These are phyloP conservation scores for Lactarius sp. DNA, from an alignment of 768 basidiomycete species.

Conservation along the genomic window DNA sequence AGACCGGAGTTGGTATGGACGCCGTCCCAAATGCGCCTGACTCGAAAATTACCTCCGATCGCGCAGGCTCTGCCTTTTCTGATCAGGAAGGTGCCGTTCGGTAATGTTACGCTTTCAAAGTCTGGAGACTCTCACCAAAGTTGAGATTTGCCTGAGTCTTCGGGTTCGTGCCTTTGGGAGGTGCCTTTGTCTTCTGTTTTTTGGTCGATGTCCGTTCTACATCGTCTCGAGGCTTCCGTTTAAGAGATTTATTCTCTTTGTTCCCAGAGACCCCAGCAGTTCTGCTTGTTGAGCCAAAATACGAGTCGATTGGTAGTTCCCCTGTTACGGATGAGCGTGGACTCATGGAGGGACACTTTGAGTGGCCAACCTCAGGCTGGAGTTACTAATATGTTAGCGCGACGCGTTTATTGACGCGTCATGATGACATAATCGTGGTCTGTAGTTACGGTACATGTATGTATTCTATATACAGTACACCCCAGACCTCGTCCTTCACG, in stretches of 20 bases:
- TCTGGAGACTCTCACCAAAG: background rate
- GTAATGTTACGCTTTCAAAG: background rate
- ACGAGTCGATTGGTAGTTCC: constrained; percentile 18
- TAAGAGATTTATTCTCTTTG: constrained; percentile 13
- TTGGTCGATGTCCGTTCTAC: constrained; percentile 1
- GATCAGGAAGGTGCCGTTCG: background rate
- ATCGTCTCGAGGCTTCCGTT: constrained; percentile 8
- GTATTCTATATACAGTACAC: background rate
- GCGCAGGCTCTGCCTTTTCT: background rate
- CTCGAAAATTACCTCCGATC: background rate
- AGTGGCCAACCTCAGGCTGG: background rate
- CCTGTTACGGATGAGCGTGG: constrained; percentile 20
- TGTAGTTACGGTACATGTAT: background rate
- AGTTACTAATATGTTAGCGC: background rate
- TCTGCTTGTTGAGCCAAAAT: constrained; percentile 1
- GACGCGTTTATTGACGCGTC: constrained; percentile 9
- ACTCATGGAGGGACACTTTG: background rate
- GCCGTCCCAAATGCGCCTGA: background rate
- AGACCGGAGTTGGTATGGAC: constrained; percentile 12
- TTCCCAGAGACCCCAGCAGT: background rate
- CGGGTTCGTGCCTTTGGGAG: background rate
- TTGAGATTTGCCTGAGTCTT: background rate
- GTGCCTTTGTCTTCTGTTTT: background rate
- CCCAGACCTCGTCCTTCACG: background rate
- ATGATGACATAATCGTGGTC: constrained; percentile 10